phyloP scores from a whole-genome alignment of 192 early-diverging fungal species.

The Kickxella alabastrina region DNA sequence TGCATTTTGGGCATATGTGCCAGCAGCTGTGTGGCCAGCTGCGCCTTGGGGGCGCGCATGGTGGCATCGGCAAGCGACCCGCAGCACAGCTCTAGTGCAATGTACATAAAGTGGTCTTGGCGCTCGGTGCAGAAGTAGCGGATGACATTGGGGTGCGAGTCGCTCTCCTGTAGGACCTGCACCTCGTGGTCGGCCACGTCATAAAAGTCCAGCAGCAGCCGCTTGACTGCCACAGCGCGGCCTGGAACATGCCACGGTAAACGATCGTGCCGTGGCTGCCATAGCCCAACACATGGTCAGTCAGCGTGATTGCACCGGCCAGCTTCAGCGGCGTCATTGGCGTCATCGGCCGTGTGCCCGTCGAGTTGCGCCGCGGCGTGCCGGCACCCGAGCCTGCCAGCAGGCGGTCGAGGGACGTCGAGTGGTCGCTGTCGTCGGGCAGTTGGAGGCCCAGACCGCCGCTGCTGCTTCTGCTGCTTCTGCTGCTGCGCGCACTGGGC shows the following conservation, averaged over 20 bases:
- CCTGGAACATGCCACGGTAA: constrained; percentile 90
- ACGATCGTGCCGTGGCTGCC: constrained; percentile 98
- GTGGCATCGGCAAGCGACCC: constrained; percentile 87
- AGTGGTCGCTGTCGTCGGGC: constrained; percentile 36
- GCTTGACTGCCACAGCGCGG: constrained; percentile 88
- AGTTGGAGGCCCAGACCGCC: constrained; percentile 11
- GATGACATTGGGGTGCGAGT: constrained; percentile 94
- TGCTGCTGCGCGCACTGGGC: constrained; percentile 15
- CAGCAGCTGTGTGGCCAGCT: constrained; percentile 46
- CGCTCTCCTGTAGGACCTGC: constrained; percentile 83
- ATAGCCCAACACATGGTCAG: constrained; percentile 70
- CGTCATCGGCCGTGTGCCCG: constrained; percentile 35
- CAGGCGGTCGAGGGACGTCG: constrained; percentile 29
- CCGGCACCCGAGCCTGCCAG: constrained; percentile 16
- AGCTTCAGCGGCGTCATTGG: constrained; percentile 37
- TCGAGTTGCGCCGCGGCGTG: constrained; percentile 47
- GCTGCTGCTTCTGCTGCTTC: constrained; percentile 24
- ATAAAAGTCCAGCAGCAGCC: constrained; percentile 92
- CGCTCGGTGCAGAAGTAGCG: constrained; percentile 91
- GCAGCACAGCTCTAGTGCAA: constrained; percentile 92
- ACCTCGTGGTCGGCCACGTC: constrained; percentile 95
- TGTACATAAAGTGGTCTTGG: constrained; percentile 89
- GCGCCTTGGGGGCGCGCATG: constrained; percentile 52
- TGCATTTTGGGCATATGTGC: constrained; percentile 51
- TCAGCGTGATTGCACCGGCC: constrained; percentile 55